Base-by-base conservation (phyloP, 2,329 filamentous ascomycete species). In the Ceratocystis huliohia region DNA sequence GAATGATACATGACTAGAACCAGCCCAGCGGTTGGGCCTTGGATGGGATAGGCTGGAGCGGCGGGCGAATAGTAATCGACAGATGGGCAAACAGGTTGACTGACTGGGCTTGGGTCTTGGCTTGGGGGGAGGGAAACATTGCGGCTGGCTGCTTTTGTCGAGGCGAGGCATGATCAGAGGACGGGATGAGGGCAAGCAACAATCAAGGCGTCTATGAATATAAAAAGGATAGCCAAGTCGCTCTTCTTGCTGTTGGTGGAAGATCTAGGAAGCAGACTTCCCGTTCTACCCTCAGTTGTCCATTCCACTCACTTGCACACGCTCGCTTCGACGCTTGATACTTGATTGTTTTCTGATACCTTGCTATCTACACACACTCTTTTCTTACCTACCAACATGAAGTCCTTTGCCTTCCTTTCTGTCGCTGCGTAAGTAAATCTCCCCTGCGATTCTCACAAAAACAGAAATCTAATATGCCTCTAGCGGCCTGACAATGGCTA, bases 401-500 rank as follows among this genome's bases (percentile, higher is more conserved):
- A 67, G 66, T 56, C 66, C 63, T 62, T 46, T 37, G 63, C 63
- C 28, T 20, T 65, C 33, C 33, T 67, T n/a, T 33, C 46, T n/a
- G 45, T 57, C 46, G 17, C 64, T 25, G 45, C 64, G 66, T 67
- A 67, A 56, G 63, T 63, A 20, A 6, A 62, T 4, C 10, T 10
- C n/a, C 1, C 10, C n/a, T 57, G 20, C 5, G 5, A 28, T 37
- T 33, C 28, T 56, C 5, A 25, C 3, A 63, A 17, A 28, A 13
- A 59, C 13, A 20, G 1, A 4, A 50, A 28, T 20, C 63, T 67
- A 62, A 62, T 22, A 28, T 28, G 5, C 5, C 5, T 62, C 30
- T 44, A 65, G 63, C 50, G 46, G 66, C 63, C 64, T 63, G 20
- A 63, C 66, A 45, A 65, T 67, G 56, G 57, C 64, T 20, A 33